phyloP scores from a whole-genome alignment of 2,329 filamentous ascomycete species.

The Thelonectria olida region DNA sequence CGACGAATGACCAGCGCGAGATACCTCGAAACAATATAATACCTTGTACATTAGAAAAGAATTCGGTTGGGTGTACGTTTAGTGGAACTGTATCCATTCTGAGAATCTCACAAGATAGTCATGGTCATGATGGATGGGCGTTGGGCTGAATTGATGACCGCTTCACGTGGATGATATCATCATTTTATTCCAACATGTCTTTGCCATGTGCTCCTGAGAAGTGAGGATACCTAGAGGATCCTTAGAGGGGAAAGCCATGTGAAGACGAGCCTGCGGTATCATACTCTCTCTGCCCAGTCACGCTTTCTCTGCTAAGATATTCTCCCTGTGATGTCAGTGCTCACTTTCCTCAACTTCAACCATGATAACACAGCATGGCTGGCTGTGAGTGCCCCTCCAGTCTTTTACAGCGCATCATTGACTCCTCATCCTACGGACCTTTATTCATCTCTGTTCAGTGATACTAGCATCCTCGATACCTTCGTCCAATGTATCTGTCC shows the following conservation, averaged over 20 bases:
- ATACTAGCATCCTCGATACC: not conserved
- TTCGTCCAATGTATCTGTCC: not conserved
- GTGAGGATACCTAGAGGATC: not conserved
- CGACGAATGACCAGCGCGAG: not conserved
- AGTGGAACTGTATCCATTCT: constrained; percentile 30
- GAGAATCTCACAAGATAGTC: constrained; percentile 20
- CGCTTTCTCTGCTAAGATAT: not conserved
- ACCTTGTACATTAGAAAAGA: constrained; percentile 41
- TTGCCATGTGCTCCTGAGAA: not conserved
- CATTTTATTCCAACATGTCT: not conserved
- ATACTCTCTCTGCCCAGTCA: not conserved
- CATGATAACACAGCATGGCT: not conserved
- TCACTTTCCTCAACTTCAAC: not conserved
- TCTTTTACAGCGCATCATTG: not conserved
- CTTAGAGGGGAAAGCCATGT: not conserved
- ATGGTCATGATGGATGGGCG: constrained; percentile 33
- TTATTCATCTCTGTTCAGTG: not conserved
- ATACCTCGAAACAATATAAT: constrained; percentile 20
- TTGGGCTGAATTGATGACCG: constrained; percentile 27
- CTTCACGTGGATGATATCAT: constrained; percentile 6
- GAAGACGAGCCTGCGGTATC: not conserved
- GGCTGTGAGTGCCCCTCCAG: not conserved
- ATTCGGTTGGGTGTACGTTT: constrained; percentile 39
- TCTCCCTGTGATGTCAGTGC: not conserved
- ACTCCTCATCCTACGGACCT: not conserved